Evolutionary conservation across 192 early-diverging fungal genomes (phyloP).

Genomic region (Podila verticillata): DNA sequence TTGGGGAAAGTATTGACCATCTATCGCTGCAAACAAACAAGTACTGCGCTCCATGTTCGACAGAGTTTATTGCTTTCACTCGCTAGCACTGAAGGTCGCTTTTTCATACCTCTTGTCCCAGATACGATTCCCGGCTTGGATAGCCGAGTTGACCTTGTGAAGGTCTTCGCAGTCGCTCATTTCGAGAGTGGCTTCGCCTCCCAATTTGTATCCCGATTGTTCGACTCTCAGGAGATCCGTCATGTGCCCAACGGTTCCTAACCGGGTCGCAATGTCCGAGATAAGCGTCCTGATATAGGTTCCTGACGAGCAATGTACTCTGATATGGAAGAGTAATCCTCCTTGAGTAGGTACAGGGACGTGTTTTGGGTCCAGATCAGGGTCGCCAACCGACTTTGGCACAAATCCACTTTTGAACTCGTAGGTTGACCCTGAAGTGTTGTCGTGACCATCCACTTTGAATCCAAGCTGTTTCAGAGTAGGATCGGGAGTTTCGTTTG

Average conservation of each 20-base stretch:
- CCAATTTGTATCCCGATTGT: conserved; percentile 64
- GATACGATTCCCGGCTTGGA: conserved; percentile 28
- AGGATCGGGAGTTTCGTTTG: conserved; percentile 9
- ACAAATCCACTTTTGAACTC: not conserved
- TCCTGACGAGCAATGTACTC: conserved; percentile 72
- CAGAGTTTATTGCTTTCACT: no score
- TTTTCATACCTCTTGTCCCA: not conserved
- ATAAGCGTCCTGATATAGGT: conserved; percentile 79
- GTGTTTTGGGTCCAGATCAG: conserved; percentile 1
- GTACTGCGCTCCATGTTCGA: no score
- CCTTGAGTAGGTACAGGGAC: conserved; percentile 29
- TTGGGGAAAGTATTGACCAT: no score
- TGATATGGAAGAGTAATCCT: conserved; percentile 61
- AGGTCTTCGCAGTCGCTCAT: conserved; percentile 52
- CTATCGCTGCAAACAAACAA: not conserved
- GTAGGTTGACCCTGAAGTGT: not conserved
- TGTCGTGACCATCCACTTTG: not conserved
- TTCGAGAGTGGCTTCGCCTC: conserved; percentile 52
- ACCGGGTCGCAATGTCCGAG: conserved; percentile 65
- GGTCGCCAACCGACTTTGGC: conserved; percentile 6
- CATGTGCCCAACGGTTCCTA: conserved; percentile 72
- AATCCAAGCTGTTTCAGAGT: conserved; percentile 4
- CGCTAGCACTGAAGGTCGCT: no score
- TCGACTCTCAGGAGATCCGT: conserved; percentile 65
- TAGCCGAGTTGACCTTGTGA: conserved; percentile 17